Percentiles rank a stretch among this genome's conserved stretches.
phyloP scores from a whole-genome alignment of 441 rosid genomes.

The Kokia cookei region DNA sequence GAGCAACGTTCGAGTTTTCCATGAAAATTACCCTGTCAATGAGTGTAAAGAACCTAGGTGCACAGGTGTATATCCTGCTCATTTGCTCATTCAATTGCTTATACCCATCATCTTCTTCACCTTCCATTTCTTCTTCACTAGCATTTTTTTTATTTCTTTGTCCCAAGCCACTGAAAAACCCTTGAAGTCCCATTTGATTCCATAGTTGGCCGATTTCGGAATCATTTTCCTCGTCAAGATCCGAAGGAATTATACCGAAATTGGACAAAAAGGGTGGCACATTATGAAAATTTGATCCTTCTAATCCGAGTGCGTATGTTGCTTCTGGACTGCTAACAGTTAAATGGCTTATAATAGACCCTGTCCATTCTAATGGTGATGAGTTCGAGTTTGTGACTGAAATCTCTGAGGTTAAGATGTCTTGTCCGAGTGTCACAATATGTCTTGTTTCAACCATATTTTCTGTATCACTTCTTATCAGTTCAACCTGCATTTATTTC shows the following conservation, averaged over 20 bases:
- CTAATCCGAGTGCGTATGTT: constrained; percentile 62
- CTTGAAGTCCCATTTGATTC: constrained; percentile 14
- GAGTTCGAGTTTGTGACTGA: constrained; percentile 37
- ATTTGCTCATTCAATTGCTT: constrained; percentile 63
- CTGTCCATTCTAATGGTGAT: constrained; percentile 34
- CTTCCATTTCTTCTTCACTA: constrained; percentile 35
- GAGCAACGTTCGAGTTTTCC: not conserved
- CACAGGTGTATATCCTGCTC: constrained; percentile 74
- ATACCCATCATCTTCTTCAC: constrained; percentile 62
- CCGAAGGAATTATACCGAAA: constrained; percentile 46
- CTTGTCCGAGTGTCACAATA: constrained; percentile 43
- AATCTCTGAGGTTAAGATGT: constrained; percentile 54
- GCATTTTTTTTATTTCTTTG: constrained; percentile 8
- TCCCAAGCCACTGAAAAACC: constrained; percentile 9
- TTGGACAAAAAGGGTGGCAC: constrained; percentile 36
- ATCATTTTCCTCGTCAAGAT: constrained; percentile 7
- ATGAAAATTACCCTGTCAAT: constrained; percentile 60
- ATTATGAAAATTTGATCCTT: constrained; percentile 50
- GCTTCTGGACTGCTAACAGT: constrained; percentile 89
- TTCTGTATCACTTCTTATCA: constrained; percentile 40
- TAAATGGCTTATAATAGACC: constrained; percentile 59
- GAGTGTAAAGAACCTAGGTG: constrained; percentile 63
- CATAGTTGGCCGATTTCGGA: constrained; percentile 15
- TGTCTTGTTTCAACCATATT: constrained; percentile 48
- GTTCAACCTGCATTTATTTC: constrained; percentile 50